These are phyloP conservation scores for Solanum acaule DNA, from an alignment of 257 asterid species.

Conservation along the genomic window DNA sequence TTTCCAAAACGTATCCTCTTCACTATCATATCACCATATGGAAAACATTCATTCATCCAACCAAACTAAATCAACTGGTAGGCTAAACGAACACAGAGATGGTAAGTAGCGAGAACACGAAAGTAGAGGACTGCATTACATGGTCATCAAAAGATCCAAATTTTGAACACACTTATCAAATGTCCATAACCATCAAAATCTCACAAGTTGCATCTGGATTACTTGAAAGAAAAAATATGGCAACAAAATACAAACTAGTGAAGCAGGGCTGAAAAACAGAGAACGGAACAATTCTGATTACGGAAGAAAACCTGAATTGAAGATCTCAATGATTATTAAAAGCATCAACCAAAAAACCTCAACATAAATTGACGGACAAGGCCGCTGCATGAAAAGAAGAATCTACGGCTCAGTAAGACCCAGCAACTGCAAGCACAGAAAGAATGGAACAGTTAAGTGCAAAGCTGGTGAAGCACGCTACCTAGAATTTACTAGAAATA, in stretches of 20 bases:
- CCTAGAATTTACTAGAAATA: too few species aligned
- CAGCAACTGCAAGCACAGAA: too few species aligned
- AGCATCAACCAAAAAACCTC: background rate
- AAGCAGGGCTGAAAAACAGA: too few species aligned
- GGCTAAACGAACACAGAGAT: background rate
- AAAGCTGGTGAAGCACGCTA: too few species aligned
- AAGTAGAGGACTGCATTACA: background rate
- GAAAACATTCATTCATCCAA: background rate
- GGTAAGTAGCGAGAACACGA: background rate
- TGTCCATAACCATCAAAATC: background rate
- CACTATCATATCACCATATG: too few species aligned
- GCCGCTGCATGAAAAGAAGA: background rate
- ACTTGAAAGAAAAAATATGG: too few species aligned
- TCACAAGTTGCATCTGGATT: background rate
- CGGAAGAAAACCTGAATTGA: background rate
- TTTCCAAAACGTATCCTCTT: too few species aligned
- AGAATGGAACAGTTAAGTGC: too few species aligned
- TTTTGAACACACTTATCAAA: background rate
- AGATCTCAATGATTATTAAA: background rate
- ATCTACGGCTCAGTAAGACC: too few species aligned
- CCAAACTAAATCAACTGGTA: background rate
- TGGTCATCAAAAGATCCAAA: background rate
- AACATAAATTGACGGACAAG: background rate
- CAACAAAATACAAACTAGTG: background rate
- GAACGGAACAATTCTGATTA: background rate